A percentile compares a stretch with the other conserved stretches of the same genome.
Conservation (phyloP, 352 stramenopile species). For the Phytopythium kandeliae region DNA sequence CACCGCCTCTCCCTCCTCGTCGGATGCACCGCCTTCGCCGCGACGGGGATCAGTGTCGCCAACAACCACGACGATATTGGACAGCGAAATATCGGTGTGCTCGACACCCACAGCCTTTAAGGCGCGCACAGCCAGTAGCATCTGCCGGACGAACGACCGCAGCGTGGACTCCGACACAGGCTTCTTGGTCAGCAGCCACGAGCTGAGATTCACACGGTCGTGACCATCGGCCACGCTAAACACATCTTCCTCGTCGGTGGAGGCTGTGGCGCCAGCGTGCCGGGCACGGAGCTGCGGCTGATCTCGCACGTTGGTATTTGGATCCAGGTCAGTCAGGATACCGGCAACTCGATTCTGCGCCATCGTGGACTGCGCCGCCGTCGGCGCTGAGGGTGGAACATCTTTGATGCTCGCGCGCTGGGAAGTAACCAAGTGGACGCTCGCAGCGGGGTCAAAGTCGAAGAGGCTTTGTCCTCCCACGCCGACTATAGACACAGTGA, state of each 20-base stretch:
- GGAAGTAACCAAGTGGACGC: conserved; percentile 24
- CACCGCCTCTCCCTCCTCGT: not conserved
- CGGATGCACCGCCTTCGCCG: not conserved
- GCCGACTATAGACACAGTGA: not conserved
- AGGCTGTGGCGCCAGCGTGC: conserved; percentile 10
- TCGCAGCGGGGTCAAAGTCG: conserved; percentile 5
- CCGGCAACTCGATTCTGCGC: not conserved
- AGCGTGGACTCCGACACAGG: conserved; percentile 30
- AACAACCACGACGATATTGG: conserved; percentile 47
- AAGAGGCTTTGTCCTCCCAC: not conserved
- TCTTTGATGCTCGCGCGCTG: not conserved
- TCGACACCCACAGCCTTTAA: conserved; percentile 38
- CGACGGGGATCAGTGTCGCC: not conserved
- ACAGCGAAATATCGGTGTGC: conserved; percentile 45
- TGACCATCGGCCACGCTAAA: conserved; percentile 34
- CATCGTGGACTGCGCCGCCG: too few relatives aligned
- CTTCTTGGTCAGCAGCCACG: conserved; percentile 32
- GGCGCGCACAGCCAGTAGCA: conserved; percentile 48
- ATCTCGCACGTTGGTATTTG: not conserved
- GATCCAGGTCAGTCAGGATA: not conserved
- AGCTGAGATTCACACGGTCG: conserved; percentile 21
- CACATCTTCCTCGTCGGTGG: conserved; percentile 27
- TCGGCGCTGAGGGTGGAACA: not conserved
- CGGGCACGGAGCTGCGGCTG: conserved; percentile 6
- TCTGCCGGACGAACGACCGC: conserved; percentile 51